Evolutionary conservation across 2,329 filamentous ascomycete genomes (phyloP), one percentile per base, ranked within the genome.

Genomic region (Onygena corvina): DNA sequence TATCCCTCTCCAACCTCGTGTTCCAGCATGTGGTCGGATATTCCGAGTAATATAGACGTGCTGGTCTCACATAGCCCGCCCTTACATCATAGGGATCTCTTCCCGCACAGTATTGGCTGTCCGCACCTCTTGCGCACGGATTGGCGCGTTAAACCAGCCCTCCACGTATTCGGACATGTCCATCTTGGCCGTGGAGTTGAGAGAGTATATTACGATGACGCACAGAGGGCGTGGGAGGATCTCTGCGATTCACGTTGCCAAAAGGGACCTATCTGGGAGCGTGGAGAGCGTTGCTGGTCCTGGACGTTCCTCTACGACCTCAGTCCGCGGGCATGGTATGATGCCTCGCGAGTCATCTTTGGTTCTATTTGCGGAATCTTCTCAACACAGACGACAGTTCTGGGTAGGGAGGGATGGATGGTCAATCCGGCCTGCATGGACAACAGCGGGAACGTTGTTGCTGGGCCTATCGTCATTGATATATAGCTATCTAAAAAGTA

Each of bases 151-250:
- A 80, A 77, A 53, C 88, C 88, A 0, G 71, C 71, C 9, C 69
- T 94, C 11, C 86, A 94, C 64, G 76, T 94, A 44, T 94, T 92
- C 62, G 88, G 87, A 1, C 88, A 94, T 65, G 76, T 89, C 20
- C 88, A 94, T 67, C 83, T 76, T 60, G 84, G 79, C 6, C 76
- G 83, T 40, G 88, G 87, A 12, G 71, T 71, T 36, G 80, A 88
- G 59, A 65, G 79, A 0, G 74, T 84, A 7, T 83, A 79, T 66
- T 94, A 84, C 74, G 86, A 92, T 63, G 76, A 80, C 21, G 76
- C 79, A 52, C 86, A 93, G 64, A 69, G 68, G 27, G 76, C 76
- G 1, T 88, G 86, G 66, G 86, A 90, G 66, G 69, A 71, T n/a
- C 71, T 86, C 20, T 71, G 75, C 60, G 60, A 61, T 2, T 63